Evolutionary conservation across 352 stramenopile species (phyloP), one percentile per base, ranked within the genome.

Genomic region (Globisporangium cystogenes): DNA sequence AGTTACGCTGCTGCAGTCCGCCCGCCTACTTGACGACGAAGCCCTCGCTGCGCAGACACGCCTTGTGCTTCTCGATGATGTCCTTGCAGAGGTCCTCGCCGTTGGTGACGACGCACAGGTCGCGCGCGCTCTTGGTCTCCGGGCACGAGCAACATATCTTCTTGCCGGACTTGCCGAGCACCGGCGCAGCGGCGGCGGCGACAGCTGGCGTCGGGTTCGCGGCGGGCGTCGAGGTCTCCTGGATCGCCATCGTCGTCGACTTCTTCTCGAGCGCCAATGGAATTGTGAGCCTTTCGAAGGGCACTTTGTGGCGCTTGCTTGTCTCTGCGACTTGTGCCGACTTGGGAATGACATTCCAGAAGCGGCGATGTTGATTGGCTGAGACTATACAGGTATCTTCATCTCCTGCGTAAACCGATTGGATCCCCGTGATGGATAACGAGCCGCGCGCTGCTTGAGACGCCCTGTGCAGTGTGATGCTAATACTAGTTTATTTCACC

Each of bases 121-220:
- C 92, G 43, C 92, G 85, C 53, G 72, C 88, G 67, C 97, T 74
- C 73, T 98, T 98, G 29, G 95, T 99, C 26, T 98, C 96, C 20
- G 96, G 96, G 64, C 96, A 99, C 47, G 91, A 98, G 71, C 96
- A 99, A 74, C 96, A 99, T 60, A 99, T 99, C 73, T 98, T 98
- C 76, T 98, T 98, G 59, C 95, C 93, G 0, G 92, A 97, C 76
- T 98, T 98, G 60, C 86, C 86, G 26, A 96, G 48, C 53, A 90
- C 67, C 1, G 80, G 82, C 2, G 56, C 55, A 5, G 68, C 51
- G 14, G 53, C 43, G 45, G 68, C 54, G 44, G 66, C 52, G 18
- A 53, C 40, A 20, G 57, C 66, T 12, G 51, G 62, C 18, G 53
- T 49, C 16, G 26, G 26, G 26, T 29, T 29, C 26, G 26, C 26